Conservation (phyloP, 2,329 filamentous ascomycete genomes). For the Fusarium sulawesiense region DNA sequence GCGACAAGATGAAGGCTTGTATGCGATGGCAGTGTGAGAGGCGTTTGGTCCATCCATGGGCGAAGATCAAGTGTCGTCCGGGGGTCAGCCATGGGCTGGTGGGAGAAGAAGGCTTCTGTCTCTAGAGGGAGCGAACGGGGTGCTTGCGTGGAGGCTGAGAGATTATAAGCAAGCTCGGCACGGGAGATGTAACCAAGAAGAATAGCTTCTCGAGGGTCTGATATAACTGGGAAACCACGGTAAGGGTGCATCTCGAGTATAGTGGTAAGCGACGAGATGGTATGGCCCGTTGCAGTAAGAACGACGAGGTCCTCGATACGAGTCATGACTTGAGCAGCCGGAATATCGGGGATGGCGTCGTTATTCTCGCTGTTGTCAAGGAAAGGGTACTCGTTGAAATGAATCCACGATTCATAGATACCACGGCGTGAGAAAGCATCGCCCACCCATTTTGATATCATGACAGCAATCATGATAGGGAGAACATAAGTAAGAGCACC, state of each 20-base stretch:
- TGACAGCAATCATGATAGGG: constrained; percentile 98
- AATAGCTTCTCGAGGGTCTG: constrained; percentile 78
- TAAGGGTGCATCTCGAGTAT: constrained; percentile 80
- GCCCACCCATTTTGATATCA: constrained; percentile 98
- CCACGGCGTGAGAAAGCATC: constrained; percentile 92
- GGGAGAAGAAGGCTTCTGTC: constrained; percentile 85
- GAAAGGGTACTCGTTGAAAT: constrained; percentile 94
- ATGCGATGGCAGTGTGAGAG: constrained; percentile 84
- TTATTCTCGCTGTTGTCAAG: constrained; percentile 91
- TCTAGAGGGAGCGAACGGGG: constrained; percentile 72
- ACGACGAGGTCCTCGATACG: constrained; percentile 89
- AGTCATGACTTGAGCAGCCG: constrained; percentile 91
- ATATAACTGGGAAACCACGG: constrained; percentile 92
- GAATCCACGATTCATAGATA: constrained; percentile 99
- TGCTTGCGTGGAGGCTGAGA: constrained; percentile 65
- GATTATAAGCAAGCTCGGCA: constrained; percentile 85
- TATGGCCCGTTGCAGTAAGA: constrained; percentile 88
- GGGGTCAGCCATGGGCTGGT: constrained; percentile 84
- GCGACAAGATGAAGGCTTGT: constrained; percentile 86
- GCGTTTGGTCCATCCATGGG: constrained; percentile 99
- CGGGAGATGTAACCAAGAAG: constrained; percentile 94
- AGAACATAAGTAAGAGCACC: constrained; percentile 96
- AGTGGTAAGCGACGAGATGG: constrained; percentile 77
- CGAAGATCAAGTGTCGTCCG: constrained; percentile 84
- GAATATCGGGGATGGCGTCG: constrained; percentile 78